phyloP scores from a whole-genome alignment of 306 rosid species.

The Leucaena leucocephala region DNA sequence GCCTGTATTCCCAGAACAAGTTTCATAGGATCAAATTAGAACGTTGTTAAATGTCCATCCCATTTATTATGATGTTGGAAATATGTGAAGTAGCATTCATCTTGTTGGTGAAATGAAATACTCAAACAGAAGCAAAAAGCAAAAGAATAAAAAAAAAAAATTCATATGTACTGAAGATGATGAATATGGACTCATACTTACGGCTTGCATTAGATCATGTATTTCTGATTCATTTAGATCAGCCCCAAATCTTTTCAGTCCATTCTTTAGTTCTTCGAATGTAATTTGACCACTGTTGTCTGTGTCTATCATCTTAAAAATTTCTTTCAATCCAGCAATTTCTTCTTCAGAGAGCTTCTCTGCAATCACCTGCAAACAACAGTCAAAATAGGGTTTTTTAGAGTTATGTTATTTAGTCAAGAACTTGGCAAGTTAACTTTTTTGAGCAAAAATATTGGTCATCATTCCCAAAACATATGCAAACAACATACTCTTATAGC shows the following conservation, averaged over 20 bases:
- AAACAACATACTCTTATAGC: constrained; percentile 65
- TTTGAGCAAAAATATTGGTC: neutral
- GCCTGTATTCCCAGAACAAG: constrained; percentile 55
- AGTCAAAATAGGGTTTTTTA: constrained; percentile 4
- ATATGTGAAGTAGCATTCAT: neutral
- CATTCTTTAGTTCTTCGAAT: constrained; percentile 70
- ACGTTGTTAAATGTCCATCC: neutral
- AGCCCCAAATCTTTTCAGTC: constrained; percentile 68
- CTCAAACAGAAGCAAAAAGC: neutral
- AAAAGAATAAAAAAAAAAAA: neutral
- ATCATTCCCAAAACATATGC: neutral
- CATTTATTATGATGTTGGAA: neutral
- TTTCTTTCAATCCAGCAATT: constrained; percentile 66
- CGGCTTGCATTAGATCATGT: constrained; percentile 73
- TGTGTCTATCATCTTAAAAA: constrained; percentile 52
- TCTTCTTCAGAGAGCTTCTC: constrained; percentile 77
- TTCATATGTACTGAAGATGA: neutral
- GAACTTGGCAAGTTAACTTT: neutral
- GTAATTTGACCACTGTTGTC: constrained; percentile 67
- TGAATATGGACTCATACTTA: constrained; percentile 44
- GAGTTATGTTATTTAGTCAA: constrained; percentile 6
- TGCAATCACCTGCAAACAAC: constrained; percentile 63
- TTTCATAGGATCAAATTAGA: neutral
- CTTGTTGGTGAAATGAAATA: neutral
- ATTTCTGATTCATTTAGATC: constrained; percentile 70